Base-by-base conservation (phyloP, 345 rosid genomes). In the Sisymbrium irio region DNA sequence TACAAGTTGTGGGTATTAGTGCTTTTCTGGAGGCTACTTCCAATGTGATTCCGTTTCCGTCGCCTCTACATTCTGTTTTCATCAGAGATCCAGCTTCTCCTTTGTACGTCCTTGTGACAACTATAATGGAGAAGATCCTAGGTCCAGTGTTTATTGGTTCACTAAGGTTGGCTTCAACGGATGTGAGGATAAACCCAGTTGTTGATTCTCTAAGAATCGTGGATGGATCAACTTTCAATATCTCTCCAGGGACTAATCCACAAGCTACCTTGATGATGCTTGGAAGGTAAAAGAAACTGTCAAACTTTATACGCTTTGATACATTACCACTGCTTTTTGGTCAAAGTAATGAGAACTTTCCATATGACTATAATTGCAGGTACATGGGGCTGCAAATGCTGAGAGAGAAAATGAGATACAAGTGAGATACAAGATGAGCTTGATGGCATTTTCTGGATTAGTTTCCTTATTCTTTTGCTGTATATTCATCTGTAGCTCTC, bases 241-340 rank as follows among this genome's bases (percentile, higher is more conserved):
- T 86, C 59, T 94, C 97, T 6, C 97, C 96, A 0, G 96, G 98
- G 42, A 94, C 98, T 49, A 94, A 94, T 73, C 98, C 98, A 39
- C 98, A 94, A 77, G 98, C 98, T 9, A 91, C 95, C 19, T 49
- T 94, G 74, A 89, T 94, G 97, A 94, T 91, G 98, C 88, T 94
- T 47, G 97, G 97, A 37, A 88, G 95, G 97, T 86, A 71, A 65
- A 73, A 60, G 37, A 9, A 28, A 30, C 22, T 14, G 40, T 39
- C 49, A 28, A 32, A 55, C 0, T 32, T 17, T 25, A 11, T 12
- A 65, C 45, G 17, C 8, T 35, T 4, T 6, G 32, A 32, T 8
- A 46, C 5, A 19, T 19, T n/a, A 13, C 19, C 57, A 39, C 7
- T 53, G 28, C 37, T 47, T 55, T 30, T 40, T 60, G 9, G 13